Base-by-base conservation (phyloP, 495 filamentous ascomycete genomes). In the Trichoderma gamsii region DNA sequence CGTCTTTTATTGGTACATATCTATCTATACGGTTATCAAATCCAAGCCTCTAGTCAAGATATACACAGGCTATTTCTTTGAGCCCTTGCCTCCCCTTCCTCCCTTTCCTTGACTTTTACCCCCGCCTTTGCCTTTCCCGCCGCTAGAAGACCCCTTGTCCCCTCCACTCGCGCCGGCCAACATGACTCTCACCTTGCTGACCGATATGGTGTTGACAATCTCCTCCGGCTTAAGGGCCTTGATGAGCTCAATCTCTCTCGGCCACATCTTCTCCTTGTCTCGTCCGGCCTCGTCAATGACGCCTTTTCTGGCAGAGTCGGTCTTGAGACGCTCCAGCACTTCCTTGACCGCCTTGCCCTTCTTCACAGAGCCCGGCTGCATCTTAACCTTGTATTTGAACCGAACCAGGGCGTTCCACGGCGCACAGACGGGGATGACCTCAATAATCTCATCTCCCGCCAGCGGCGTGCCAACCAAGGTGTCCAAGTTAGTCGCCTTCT, bases 281-380 rank as follows among this genome's bases (percentile, higher is more conserved):
- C 77, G 63, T 35, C 76, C 78, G 66, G 74, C 77, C 73, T 85
- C 82, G 71, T 91, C 88, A 5, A 90, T 70, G 25, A 78, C 82
- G 11, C 84, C 83, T 74, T 85, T 83, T 68, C 84, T 82, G 0
- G 79, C 82, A n/a, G 79, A 76, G 67, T 82, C 86, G 1, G 83
- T 79, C 68, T 89, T 83, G 93, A 95, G 97, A 63, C 83, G 83
- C 46, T 85, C 84, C 21, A 96, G 73, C 51, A 97, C 90, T 77
- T 97, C 93, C 78, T 90, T 90, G 29, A 97, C 87, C 18, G 94
- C 95, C 76, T 97, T 99, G 2, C 94, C 93, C 79, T 97, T 96
- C 84, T 99, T 99, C 72, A 88, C 84, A 3, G 86, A 72, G 3
- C 95, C 95, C 0, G 95, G 95, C 79, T 98, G 95, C 70, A 99